These are phyloP conservation scores for Debaryomyces singareniensis DNA, from an alignment of 1,139 yeast species.

Conservation along the genomic window DNA sequence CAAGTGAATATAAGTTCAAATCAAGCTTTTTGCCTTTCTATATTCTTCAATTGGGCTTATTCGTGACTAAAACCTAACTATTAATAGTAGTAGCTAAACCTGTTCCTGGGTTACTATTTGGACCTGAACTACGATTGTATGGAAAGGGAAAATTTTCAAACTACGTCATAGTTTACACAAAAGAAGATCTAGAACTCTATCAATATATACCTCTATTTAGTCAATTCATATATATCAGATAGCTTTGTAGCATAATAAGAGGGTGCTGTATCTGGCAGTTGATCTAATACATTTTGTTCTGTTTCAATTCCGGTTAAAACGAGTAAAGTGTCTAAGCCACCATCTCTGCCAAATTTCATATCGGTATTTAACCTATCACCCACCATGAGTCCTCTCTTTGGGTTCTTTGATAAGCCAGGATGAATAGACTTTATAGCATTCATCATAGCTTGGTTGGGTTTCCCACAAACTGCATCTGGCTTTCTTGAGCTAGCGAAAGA, in stretches of 20 bases:
- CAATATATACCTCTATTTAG: not conserved
- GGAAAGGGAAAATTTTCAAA: slow-evolving; percentile 4
- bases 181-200: slow-evolving; percentile 1
- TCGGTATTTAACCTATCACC: slow-evolving; percentile 96
- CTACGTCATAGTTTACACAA: slow-evolving; percentile 8
- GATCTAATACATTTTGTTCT: slow-evolving; percentile 47
- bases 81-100: too few species aligned
- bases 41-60: too few species aligned
- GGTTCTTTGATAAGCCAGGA: slow-evolving; percentile 40
- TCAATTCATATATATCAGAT: slow-evolving; percentile 66
- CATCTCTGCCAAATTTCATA: slow-evolving; percentile 83
- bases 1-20: too few species aligned
- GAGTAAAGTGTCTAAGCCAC: slow-evolving; percentile 76
- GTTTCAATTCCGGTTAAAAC: slow-evolving; percentile 90
- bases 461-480: slow-evolving; percentile 71
- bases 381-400: slow-evolving; percentile 74
- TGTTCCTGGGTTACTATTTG: too few species aligned
- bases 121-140: too few species aligned
- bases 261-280: slow-evolving; percentile 47
- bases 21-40: too few species aligned
- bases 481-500: slow-evolving; percentile 69
- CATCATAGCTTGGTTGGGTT: slow-evolving; percentile 88
- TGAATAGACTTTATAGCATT: slow-evolving; percentile 75
- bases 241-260: slow-evolving; percentile 64
- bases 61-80: too few species aligned